These are phyloP conservation scores for Tricholoma hemisulphureum DNA, from an alignment of 768 basidiomycete species.

Conservation along the genomic window DNA sequence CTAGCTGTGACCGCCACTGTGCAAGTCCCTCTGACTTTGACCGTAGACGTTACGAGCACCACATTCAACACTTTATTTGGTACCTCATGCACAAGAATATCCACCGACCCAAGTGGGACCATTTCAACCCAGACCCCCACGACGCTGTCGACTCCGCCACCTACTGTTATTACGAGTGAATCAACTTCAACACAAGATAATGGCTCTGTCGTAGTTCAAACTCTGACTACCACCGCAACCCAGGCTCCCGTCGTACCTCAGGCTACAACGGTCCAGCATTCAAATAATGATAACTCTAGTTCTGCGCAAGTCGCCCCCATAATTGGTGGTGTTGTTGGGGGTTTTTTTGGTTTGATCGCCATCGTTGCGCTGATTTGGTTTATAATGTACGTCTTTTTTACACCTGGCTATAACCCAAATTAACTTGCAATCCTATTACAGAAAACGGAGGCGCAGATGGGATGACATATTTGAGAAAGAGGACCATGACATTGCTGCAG, in stretches of 20 bases:
- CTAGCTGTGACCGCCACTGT: constrained; percentile 25
- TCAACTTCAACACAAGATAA: constrained; percentile 39
- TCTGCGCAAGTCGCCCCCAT: constrained; percentile 42
- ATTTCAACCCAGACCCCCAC: constrained; percentile 12
- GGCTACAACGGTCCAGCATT: constrained; percentile 14
- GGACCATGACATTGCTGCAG: constrained; percentile 25
- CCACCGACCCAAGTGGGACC: constrained; percentile 8
- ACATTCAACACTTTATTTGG: constrained; percentile 42
- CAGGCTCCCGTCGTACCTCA: constrained; percentile 31
- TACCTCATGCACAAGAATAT: constrained; percentile 31
- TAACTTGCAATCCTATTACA: constrained; percentile 20
- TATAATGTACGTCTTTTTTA: constrained; percentile 40
- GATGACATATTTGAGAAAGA: constrained; percentile 53
- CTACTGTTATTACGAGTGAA: constrained; percentile 29
- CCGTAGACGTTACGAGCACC: constrained; percentile 30
- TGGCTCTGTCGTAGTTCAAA: constrained; percentile 38
- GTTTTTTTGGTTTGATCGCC: constrained; percentile 48
- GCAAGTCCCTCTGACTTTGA: constrained; percentile 41
- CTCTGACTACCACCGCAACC: constrained; percentile 38
- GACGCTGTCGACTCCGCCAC: constrained; percentile 26
- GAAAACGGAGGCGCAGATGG: constrained; percentile 47
- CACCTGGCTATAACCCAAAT: constrained; percentile 2
- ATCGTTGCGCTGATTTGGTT: constrained; percentile 49
- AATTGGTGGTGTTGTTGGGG: constrained; percentile 54
- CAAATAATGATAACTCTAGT: constrained; percentile 9